Evolutionary conservation across 441 rosid genomes (phyloP), one percentile per base, ranked within the genome.

Genomic region (Gossypium laxum): DNA sequence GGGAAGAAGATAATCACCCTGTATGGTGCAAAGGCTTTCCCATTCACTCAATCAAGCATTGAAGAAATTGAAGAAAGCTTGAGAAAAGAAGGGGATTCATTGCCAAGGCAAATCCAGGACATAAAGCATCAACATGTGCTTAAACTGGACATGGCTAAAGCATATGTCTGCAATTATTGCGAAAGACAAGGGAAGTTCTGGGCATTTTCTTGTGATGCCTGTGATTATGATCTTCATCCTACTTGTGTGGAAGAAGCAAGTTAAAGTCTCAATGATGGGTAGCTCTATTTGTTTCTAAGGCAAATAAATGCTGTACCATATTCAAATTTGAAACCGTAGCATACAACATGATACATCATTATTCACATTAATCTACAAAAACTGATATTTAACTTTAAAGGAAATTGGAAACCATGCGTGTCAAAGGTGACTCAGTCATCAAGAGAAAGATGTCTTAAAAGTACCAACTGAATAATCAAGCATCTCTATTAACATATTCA

Each of bases 181-280:
- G 87, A 81, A 72, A 75, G 74, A 67, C 85, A 77, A 75, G 95
- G 95, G 14, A 80, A 83, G 84, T 91, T 87, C 73, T 91, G 97
- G 97, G 83, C 97, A 18, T 85, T 89, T 74, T 85, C 93, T 19
- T 91, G 95, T 34, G 81, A 80, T 34, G 86, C 79, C 47, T 89
- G 95, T 48, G 86, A 91, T 77, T 89, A 86, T 60, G 95, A 89
- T 56, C 97, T 89, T 72, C 97, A 91, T 76, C 97, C 91, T 18
- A 70, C 81, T 21, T 86, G 97, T 74, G 80, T 82, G 61, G 83
- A 85, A 69, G 81, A 80, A 78, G 64, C 75, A 65, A 51, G 50
- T 18, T 34, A 60, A 30, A 32, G 14, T 21, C 14, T 55, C 24
- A 18, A 28, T n/a, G 11, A 28, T 28, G 11, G 4, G 21, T 55